phyloP scores from a whole-genome alignment of 73 alveolate genomes.

The Paraurostyla sp. region DNA sequence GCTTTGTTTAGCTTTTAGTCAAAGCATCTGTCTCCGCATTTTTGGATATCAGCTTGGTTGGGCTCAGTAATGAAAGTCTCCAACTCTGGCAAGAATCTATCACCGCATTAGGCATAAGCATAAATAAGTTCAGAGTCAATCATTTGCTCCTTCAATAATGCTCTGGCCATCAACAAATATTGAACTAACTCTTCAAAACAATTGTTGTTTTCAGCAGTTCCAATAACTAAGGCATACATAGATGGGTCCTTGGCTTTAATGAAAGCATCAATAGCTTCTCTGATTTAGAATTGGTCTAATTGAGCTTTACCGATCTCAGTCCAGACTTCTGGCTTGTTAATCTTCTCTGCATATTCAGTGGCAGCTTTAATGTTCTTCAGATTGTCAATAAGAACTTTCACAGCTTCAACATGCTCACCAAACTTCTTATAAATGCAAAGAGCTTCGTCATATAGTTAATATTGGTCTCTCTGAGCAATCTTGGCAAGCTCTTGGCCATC shows the following conservation, averaged over 20 bases:
- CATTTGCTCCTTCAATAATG: slow-evolving; percentile 85
- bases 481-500: slow-evolving; percentile 99
- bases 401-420: slow-evolving; percentile 93
- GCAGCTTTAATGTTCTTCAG: slow-evolving; percentile 92
- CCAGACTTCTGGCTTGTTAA: slow-evolving; percentile 96
- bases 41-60: slow-evolving; percentile 93
- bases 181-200: slow-evolving; percentile 90
- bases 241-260: slow-evolving; percentile 95
- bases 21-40: slow-evolving; percentile 97
- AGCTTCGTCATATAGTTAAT: slow-evolving; percentile 96
- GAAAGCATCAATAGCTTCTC: slow-evolving; percentile 96
- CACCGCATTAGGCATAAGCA: slow-evolving; percentile 96
- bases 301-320: slow-evolving; percentile 98
- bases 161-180: slow-evolving; percentile 95
- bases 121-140: slow-evolving; percentile 95
- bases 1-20: slow-evolving; percentile 96
- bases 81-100: slow-evolving; percentile 85
- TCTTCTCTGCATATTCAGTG: slow-evolving; percentile 94
- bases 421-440: slow-evolving; percentile 90
- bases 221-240: slow-evolving; percentile 89
- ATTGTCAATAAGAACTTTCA: slow-evolving; percentile 91
- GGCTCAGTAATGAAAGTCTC: slow-evolving; percentile 94
- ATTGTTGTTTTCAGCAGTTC: slow-evolving; percentile 91
- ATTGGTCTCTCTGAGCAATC: slow-evolving; percentile 90
- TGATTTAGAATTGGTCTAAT: slow-evolving; percentile 84